phyloP scores from a whole-genome alignment of 805 yeast species.

The Myxozyma lipomycoides region DNA sequence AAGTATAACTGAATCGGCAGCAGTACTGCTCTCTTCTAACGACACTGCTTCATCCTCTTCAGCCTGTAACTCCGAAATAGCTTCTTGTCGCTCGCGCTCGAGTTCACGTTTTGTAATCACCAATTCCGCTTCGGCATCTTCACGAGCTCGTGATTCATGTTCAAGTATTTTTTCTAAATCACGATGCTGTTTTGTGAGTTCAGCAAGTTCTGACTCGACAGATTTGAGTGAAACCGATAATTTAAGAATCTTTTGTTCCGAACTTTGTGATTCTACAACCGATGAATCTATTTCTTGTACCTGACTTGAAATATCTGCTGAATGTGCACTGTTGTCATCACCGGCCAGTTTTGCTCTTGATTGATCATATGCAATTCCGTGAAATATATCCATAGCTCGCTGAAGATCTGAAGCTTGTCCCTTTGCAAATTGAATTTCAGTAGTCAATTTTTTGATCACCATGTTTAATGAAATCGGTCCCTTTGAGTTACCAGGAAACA shows the following conservation, averaged over 20 bases:
- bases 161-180: constrained; percentile 16
- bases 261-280: neutral
- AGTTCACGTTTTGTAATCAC: constrained; percentile 18
- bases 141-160: constrained; percentile 7
- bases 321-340: neutral
- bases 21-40: constrained; percentile 9
- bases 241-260: constrained; percentile 10
- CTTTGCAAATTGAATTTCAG: constrained; percentile 19
- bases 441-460: constrained; percentile 19
- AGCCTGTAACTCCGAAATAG: constrained; percentile 16
- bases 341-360: neutral
- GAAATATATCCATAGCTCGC: constrained; percentile 19
- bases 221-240: constrained; percentile 9
- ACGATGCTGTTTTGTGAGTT: neutral
- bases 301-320: neutral
- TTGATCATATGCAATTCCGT: constrained; percentile 11
- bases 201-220: constrained; percentile 8
- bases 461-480: constrained; percentile 26
- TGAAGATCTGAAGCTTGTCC: constrained; percentile 19
- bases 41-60: constrained; percentile 12
- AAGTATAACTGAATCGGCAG: constrained; percentile 25
- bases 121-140: constrained; percentile 17
- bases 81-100: constrained; percentile 23
- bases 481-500: constrained; percentile 16
- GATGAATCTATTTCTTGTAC: neutral